A percentile compares a stretch with the other conserved stretches of the same genome.
These are phyloP conservation scores for Penstemon newberryi DNA, from an alignment of 257 asterid genomes.

Conservation along the genomic window DNA sequence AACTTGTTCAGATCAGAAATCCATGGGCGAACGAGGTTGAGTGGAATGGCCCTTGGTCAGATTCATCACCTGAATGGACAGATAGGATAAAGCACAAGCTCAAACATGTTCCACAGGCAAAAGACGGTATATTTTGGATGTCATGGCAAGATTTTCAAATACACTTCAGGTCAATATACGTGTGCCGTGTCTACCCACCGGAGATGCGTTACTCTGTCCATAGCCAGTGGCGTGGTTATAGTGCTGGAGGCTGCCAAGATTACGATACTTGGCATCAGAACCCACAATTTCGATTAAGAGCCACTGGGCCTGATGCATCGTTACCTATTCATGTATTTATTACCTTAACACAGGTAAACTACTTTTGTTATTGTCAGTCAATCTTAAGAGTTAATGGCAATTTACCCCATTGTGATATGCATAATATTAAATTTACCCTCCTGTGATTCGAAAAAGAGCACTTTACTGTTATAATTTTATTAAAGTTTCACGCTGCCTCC, in stretches of 20 bases:
- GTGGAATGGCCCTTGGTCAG: constrained; percentile 99
- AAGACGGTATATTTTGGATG: constrained; percentile 99
- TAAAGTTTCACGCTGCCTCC: too few species aligned
- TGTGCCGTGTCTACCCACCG: constrained; percentile 97
- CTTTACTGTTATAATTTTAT: too few species aligned
- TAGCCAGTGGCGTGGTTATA: constrained; percentile 96
- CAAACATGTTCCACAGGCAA: constrained; percentile 91
- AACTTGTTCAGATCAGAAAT: constrained; percentile 95
- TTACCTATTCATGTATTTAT: constrained; percentile 92
- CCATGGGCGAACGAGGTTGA: constrained; percentile 99
- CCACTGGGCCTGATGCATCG: constrained; percentile 88
- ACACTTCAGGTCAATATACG: constrained; percentile 94
- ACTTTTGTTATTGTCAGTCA: neutral
- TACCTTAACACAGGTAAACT: constrained; percentile 85
- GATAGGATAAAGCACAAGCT: constrained; percentile 99
- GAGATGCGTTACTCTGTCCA: constrained; percentile 96
- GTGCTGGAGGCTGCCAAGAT: constrained; percentile 99
- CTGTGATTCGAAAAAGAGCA: too few species aligned
- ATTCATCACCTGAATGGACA: constrained; percentile 96
- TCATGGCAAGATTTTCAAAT: constrained; percentile 99
- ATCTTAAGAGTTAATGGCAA: too few species aligned
- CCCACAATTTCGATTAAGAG: constrained; percentile 89
- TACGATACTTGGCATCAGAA: constrained; percentile 99
- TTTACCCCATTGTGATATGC: too few species aligned
- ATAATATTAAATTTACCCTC: too few species aligned